Evolutionary conservation across 305 asterid species (phyloP).

Genomic region (Ilex paraguariensis): DNA sequence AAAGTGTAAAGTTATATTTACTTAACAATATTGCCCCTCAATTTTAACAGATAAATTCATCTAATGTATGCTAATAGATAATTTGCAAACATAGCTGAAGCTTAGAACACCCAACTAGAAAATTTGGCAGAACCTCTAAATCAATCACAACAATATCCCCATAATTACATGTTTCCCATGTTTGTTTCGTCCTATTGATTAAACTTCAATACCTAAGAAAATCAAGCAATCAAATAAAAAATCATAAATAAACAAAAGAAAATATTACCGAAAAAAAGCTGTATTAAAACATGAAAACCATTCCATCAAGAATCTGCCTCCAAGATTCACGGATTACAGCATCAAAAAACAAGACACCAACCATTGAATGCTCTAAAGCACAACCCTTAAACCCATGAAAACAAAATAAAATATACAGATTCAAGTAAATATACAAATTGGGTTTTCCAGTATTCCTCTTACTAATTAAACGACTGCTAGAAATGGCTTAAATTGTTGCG

Average conservation of each 20-base stretch:
- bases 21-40: too few relatives aligned
- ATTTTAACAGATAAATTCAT: too few relatives aligned
- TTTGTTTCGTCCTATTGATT: not conserved
- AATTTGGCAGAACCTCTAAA: not conserved
- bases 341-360: conserved; percentile 5
- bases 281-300: conserved; percentile 28
- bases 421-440: conserved; percentile 4
- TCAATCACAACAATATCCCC: not conserved
- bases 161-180: not conserved
- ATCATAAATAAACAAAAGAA: not conserved
- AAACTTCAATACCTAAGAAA: not conserved
- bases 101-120: not conserved
- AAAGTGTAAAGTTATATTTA: too few relatives aligned
- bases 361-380: conserved; percentile 7
- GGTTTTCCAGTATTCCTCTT: conserved; percentile 15
- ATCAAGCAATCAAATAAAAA: not conserved
- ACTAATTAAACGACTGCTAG: conserved; percentile 5
- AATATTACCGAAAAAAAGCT: conserved; percentile 27
- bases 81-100: not conserved
- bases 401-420: not conserved
- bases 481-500: conserved; percentile 10
- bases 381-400: not conserved
- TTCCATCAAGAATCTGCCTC: conserved; percentile 22
- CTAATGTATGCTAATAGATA: too few relatives aligned
- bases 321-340: not conserved